Conservation (phyloP, 148 eudicot species). For the Vaccinium macrocarpon region DNA sequence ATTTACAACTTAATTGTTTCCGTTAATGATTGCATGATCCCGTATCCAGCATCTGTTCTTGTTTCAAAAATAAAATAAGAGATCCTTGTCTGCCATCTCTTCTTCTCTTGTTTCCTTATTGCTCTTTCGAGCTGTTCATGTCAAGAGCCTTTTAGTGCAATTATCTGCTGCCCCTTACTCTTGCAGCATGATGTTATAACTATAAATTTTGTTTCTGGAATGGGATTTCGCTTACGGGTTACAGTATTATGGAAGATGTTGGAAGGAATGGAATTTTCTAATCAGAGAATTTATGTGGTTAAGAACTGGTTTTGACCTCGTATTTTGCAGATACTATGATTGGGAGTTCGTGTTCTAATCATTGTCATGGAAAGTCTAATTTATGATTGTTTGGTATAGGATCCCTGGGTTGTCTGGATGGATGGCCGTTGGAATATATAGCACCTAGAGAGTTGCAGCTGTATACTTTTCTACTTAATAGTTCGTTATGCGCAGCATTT, state of each 20-base stretch:
- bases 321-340: not conserved
- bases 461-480: not conserved
- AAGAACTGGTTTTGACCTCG: not conserved
- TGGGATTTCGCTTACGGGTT: not conserved
- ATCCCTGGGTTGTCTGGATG: not conserved
- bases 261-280: not conserved
- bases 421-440: not conserved
- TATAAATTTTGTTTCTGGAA: not conserved
- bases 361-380: not conserved
- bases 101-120: not conserved
- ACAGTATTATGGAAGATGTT: not conserved
- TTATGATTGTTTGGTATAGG: constrained; percentile 1
- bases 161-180: not conserved
- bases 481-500: not conserved
- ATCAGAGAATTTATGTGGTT: not conserved
- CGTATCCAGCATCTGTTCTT: not conserved
- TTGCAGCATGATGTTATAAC: not conserved
- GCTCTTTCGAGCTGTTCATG: not conserved
- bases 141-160: not conserved
- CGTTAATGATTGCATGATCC: not conserved
- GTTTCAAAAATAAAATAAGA: not conserved
- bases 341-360: not conserved
- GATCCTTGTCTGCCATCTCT: not conserved
- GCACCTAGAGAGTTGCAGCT: not conserved
- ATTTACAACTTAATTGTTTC: not conserved